Conservation (phyloP, 2,329 filamentous ascomycete genomes). For the Daldinia eschscholtzii region DNA sequence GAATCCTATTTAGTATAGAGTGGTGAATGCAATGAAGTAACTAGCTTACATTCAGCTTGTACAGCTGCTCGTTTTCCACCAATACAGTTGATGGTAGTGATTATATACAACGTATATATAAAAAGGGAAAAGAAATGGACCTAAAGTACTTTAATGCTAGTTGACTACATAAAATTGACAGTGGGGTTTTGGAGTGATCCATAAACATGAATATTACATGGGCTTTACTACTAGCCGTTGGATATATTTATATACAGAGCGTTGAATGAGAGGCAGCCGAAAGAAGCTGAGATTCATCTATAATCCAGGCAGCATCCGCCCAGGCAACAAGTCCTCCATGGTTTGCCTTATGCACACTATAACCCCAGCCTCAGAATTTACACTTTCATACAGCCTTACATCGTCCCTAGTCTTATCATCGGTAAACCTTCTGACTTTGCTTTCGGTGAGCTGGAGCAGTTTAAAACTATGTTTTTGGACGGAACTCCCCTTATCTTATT, state of each 20-base stretch:
- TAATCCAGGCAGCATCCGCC: not conserved
- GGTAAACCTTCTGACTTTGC: not conserved
- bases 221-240: not conserved
- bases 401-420: not conserved
- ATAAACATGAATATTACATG: not conserved
- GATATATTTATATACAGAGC: slow-evolving; percentile 3
- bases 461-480: not conserved
- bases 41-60: not conserved
- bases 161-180: not conserved
- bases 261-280: slow-evolving; percentile 17
- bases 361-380: not conserved
- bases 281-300: not conserved
- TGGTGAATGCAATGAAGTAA: not conserved
- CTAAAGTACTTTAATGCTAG: not conserved
- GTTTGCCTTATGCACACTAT: not conserved
- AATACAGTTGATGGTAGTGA: not conserved
- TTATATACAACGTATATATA: not conserved
- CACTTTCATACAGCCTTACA: not conserved
- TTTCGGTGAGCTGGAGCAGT: not conserved
- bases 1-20: not conserved
- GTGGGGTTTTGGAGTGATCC: not conserved
- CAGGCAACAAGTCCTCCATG: slow-evolving; percentile 10
- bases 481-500: not conserved
- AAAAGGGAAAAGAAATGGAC: not conserved
- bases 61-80: not conserved